Conservation (phyloP, 768 basidiomycete species). For the Podaxis carcinomalis region DNA sequence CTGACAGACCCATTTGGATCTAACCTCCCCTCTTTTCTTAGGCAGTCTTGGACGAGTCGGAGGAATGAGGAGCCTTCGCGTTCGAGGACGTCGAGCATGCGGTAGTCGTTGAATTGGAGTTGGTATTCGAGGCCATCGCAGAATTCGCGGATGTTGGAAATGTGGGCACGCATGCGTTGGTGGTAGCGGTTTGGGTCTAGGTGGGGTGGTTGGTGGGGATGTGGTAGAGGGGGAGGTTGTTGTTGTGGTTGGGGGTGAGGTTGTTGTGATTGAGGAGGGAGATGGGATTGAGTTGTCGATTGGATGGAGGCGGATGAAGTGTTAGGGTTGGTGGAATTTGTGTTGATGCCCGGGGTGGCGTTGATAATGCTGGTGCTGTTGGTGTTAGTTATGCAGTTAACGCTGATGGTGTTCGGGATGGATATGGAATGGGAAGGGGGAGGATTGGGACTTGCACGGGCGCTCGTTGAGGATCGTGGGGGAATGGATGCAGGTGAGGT, state of each 20-base stretch:
- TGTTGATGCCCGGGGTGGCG: not conserved
- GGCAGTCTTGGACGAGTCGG: slow-evolving; percentile 32
- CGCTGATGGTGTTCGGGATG: not conserved
- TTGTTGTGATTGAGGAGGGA: too few relatives aligned
- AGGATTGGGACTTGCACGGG: not conserved
- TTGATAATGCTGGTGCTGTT: not conserved
- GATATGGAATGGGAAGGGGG: slow-evolving; percentile 3
- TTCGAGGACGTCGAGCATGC: slow-evolving; percentile 39
- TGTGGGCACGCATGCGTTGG: slow-evolving; percentile 36
- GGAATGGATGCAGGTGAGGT: not conserved
- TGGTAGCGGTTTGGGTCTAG: slow-evolving; percentile 25
- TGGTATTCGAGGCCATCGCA: slow-evolving; percentile 44
- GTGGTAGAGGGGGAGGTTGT: too few relatives aligned
- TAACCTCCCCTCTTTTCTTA: slow-evolving; percentile 35
- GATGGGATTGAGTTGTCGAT: not conserved
- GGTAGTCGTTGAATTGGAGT: slow-evolving; percentile 39
- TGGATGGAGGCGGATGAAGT: not conserved
- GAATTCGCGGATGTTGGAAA: slow-evolving; percentile 39
- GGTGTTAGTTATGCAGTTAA: not conserved
- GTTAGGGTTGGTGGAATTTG: slow-evolving; percentile 6
- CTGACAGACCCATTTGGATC: slow-evolving; percentile 3
- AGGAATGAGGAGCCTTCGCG: slow-evolving; percentile 36
- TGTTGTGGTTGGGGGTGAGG: too few relatives aligned
- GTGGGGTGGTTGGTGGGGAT: too few relatives aligned
- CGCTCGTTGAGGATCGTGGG: not conserved